Evolutionary conservation across 352 stramenopile species (phyloP).

Genomic region (Phytopythium cucurbitacearum): DNA sequence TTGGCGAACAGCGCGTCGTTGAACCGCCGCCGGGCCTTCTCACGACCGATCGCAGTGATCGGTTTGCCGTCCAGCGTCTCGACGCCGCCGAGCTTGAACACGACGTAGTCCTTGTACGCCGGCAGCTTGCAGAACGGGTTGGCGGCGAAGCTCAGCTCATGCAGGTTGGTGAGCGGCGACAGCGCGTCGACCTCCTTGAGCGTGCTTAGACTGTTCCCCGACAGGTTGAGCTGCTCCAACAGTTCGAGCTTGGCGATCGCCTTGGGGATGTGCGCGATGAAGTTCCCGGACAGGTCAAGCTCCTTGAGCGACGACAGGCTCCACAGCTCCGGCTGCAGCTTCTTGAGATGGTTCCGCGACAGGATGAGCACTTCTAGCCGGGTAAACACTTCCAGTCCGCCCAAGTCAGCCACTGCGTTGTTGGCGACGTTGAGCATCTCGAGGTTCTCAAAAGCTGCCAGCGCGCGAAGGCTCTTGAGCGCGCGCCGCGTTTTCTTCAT

Average conservation of each 20-base stretch:
- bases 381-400: constrained; percentile 48
- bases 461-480: constrained; percentile 53
- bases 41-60: constrained; percentile 39
- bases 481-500: constrained; percentile 44
- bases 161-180: constrained; percentile 50
- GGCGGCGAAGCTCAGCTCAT: constrained; percentile 46
- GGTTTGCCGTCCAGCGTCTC: constrained; percentile 49
- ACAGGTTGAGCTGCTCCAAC: constrained; percentile 60
- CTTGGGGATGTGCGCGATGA: constrained; percentile 69
- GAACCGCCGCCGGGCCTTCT: constrained; percentile 65
- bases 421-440: constrained; percentile 53
- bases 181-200: constrained; percentile 70
- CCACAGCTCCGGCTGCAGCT: constrained; percentile 40
- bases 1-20: constrained; percentile 53
- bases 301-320: constrained; percentile 31
- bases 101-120: constrained; percentile 70
- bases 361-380: constrained; percentile 43
- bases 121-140: constrained; percentile 77
- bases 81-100: constrained; percentile 61
- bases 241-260: constrained; percentile 38
- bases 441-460: constrained; percentile 45
- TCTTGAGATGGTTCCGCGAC: constrained; percentile 73
- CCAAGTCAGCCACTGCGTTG: constrained; percentile 53
- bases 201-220: constrained; percentile 68
- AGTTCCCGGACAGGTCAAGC: constrained; percentile 77